Evolutionary conservation across 192 early-diverging fungal genomes (phyloP), one percentile per base, ranked within the genome.

Genomic region (Backusella mclennaniae): DNA sequence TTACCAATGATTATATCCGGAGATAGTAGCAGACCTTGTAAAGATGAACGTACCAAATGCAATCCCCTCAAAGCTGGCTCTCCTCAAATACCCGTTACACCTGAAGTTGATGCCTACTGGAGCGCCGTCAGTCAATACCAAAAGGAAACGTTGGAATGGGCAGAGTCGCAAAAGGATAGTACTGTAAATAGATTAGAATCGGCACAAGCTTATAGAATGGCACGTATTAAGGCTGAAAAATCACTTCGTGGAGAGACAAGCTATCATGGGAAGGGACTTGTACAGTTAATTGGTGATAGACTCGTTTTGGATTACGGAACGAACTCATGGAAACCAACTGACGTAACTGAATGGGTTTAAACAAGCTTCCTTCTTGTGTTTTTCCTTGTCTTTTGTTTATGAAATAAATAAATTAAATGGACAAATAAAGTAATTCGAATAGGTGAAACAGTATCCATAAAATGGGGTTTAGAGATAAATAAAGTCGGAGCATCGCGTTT

Each of bases 1-100:
- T 69, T 97, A 33, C 90, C 92, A 19, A 67, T 76, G 11, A 84
- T 77, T 49, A 84, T 91, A 8, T 91, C 90, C 15, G 96, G 95
- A 33, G 71, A 80, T 6, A 83, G 67, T 59, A 26, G 53, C 53
- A 59, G 53, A 59, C 53, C 53, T 21, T 59, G 53, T 23, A 59
- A 71, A 26, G 70, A 52, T 42, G 70, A 71, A 7, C 26, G 23
- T 29, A 71, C 70, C 19, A n/a, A 71, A 29, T 39, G 39, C 1
- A 23, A 0, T 17, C 70, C 70, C 1, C 42, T 44, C 26, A 42
- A 31, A 29, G 21, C 70, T 26, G 70, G 70, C 15, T 12, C 23
- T 31, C 11, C 42, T 26, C 9, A 42, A 11, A 39, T 29, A 31
- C 23, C 42, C 70, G 23, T 52, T 19, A 71, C 70, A 71, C 70